Evolutionary conservation across 2,329 filamentous ascomycete species (phyloP).

Genomic region (Leptographium wingfieldii): DNA sequence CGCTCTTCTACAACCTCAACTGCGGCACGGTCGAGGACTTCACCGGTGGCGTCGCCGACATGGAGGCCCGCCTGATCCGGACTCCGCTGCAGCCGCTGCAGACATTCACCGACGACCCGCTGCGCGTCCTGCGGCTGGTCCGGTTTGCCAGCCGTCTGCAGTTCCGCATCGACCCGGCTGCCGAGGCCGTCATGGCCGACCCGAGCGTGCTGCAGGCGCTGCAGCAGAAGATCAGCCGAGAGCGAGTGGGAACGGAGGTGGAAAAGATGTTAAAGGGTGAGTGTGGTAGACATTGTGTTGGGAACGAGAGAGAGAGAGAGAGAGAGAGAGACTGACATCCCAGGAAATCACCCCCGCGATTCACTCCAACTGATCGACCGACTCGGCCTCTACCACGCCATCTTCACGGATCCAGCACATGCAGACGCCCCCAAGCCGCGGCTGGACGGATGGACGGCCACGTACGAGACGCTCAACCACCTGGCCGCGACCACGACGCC

Average conservation of each 20-base stretch:
- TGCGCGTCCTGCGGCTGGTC: conserved; percentile 75
- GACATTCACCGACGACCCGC: conserved; percentile 88
- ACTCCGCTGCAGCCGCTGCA: conserved; percentile 81
- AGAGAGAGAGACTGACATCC: neutral
- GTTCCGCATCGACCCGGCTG: conserved; percentile 62
- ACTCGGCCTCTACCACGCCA: conserved; percentile 55
- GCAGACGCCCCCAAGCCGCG: conserved; percentile 41
- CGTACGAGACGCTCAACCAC: conserved; percentile 50
- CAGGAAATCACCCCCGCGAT: conserved; percentile 41
- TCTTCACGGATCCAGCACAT: conserved; percentile 59
- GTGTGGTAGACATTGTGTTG: neutral
- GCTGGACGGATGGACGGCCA: conserved; percentile 44
- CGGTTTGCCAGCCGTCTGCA: conserved; percentile 77
- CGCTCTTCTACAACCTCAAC: conserved; percentile 89
- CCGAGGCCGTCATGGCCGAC: conserved; percentile 64
- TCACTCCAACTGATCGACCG: conserved; percentile 54
- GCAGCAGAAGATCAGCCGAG: conserved; percentile 80
- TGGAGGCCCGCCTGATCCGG: conserved; percentile 59
- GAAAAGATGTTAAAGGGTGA: conserved; percentile 73
- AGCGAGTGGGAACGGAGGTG: conserved; percentile 75
- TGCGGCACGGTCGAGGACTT: conserved; percentile 73
- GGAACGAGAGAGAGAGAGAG: neutral
- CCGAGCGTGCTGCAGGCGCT: conserved; percentile 66
- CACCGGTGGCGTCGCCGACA: conserved; percentile 64
- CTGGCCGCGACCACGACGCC: conserved; percentile 31